Evolutionary conservation across 768 basidiomycete species (phyloP).

Genomic region (Tylopilus rubrobrunneus): DNA sequence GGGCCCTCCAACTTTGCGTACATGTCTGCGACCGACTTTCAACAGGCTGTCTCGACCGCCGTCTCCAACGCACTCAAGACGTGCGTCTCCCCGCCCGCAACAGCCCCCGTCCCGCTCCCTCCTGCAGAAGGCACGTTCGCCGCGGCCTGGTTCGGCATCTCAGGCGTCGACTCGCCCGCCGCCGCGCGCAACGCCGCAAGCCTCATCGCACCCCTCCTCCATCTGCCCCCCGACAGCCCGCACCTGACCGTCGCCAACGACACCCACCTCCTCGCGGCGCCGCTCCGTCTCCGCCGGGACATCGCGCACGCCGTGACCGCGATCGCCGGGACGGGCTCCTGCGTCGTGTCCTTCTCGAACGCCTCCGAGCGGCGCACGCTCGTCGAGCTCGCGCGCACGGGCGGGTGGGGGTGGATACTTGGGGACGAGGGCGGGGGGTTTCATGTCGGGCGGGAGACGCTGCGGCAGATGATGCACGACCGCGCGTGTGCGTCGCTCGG

Average conservation of each 20-base stretch:
- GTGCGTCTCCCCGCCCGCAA: constrained; percentile 35
- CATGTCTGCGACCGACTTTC: constrained; percentile 61
- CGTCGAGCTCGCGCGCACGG: constrained; percentile 62
- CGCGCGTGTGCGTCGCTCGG: constrained; percentile 47
- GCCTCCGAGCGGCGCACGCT: constrained; percentile 35
- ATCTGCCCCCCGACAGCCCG: constrained; percentile 47
- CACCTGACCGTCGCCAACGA: constrained; percentile 72
- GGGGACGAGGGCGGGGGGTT: constrained; percentile 85
- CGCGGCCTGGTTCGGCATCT: constrained; percentile 79
- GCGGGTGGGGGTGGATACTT: constrained; percentile 83
- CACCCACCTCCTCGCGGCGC: constrained; percentile 79
- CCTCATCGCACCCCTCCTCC: constrained; percentile 53
- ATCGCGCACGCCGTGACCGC: constrained; percentile 63
- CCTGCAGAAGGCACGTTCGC: constrained; percentile 44
- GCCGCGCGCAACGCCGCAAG: constrained; percentile 54
- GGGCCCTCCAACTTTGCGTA: constrained; percentile 88
- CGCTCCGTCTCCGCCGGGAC: constrained; percentile 59
- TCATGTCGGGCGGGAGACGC: constrained; percentile 70
- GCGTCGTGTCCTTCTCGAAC: constrained; percentile 61
- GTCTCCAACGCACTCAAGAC: constrained; percentile 52
- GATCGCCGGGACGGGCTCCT: constrained; percentile 81
- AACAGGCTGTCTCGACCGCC: constrained; percentile 47
- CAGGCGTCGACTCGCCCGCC: constrained; percentile 73
- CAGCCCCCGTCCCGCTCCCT: constrained; percentile 36
- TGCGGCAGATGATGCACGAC: constrained; percentile 62